These are phyloP conservation scores for Cymbidium sinense DNA, from an alignment of 106 monocot genomes.

Conservation along the genomic window DNA sequence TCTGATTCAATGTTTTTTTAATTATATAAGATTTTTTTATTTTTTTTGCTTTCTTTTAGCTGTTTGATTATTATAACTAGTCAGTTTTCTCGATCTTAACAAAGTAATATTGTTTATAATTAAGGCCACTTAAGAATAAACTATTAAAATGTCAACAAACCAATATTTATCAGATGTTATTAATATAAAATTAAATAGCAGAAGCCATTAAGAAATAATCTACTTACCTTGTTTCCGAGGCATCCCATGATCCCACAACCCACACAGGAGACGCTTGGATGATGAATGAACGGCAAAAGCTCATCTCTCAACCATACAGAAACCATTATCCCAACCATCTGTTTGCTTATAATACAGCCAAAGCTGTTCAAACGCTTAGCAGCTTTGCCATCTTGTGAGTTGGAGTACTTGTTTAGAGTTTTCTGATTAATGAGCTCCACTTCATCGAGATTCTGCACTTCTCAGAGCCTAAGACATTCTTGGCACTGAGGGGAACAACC, in stretches of 20 bases:
- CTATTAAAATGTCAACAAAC: too few species aligned
- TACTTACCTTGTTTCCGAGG: constrained; percentile 69
- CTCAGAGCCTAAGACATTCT: constrained; percentile 50
- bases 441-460: constrained; percentile 19
- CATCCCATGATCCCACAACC: constrained; percentile 77
- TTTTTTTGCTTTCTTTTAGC: too few species aligned
- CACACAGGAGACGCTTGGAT: constrained; percentile 46
- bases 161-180: background rate
- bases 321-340: constrained; percentile 75
- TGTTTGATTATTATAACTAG: too few species aligned
- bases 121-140: too few species aligned
- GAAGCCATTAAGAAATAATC: background rate
- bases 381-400: background rate
- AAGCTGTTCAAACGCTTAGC: constrained; percentile 14
- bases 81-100: too few species aligned
- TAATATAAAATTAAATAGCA: background rate
- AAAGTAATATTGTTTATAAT: too few species aligned
- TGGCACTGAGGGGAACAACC: constrained; percentile 58
- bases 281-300: constrained; percentile 30
- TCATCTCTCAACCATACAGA: constrained; percentile 54
- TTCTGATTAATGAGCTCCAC: constrained; percentile 52
- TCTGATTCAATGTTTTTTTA: too few species aligned
- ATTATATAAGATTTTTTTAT: too few species aligned
- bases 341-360: constrained; percentile 58
- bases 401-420: constrained; percentile 40